Percentiles rank a stretch among this genome's conserved stretches.
phyloP scores from a whole-genome alignment of 1,284 basidiomycete genomes.

The Microbotryomycetes sp. region DNA sequence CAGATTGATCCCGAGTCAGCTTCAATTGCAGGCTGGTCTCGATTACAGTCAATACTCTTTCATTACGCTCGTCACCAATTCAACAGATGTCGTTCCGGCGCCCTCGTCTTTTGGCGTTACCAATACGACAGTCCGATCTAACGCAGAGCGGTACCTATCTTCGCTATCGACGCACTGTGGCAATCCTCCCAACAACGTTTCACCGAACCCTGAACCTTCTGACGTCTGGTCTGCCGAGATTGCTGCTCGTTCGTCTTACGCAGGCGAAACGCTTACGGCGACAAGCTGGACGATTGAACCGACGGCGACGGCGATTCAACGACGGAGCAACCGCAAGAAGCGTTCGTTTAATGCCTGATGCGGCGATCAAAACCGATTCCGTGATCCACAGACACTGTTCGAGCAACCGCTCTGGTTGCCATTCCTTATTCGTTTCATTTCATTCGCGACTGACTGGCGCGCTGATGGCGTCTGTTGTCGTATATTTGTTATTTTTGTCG shows the following conservation, averaged over 20 bases:
- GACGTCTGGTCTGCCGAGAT: constrained; percentile 18
- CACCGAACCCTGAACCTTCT: constrained; percentile 12
- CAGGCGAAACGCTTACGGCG: constrained; percentile 8
- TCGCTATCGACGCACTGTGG: constrained; percentile 16
- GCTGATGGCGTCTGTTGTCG: too few species aligned
- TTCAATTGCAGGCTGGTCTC: constrained; percentile 16
- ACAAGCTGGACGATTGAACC: constrained; percentile 1
- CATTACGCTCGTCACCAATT: constrained; percentile 20
- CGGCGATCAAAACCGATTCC: too few species aligned
- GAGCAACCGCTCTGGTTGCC: too few species aligned
- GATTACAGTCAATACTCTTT: constrained; percentile 25
- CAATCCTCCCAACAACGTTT: constrained; percentile 8
- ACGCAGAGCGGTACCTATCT: constrained; percentile 12
- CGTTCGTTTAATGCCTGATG: not conserved
- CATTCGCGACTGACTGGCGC: too few species aligned
- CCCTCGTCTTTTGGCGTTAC: constrained; percentile 7
- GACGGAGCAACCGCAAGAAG: not conserved
- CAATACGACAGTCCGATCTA: constrained; percentile 9
- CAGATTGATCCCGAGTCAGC: constrained; percentile 13
- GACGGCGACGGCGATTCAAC: not conserved
- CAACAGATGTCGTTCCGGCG: constrained; percentile 11
- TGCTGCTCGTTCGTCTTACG: constrained; percentile 3
- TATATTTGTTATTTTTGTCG: too few species aligned
- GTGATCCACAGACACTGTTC: too few species aligned
- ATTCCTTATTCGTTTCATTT: too few species aligned